phyloP scores from a whole-genome alignment of 1,284 basidiomycete genomes.

The Puccinia novopanici region DNA sequence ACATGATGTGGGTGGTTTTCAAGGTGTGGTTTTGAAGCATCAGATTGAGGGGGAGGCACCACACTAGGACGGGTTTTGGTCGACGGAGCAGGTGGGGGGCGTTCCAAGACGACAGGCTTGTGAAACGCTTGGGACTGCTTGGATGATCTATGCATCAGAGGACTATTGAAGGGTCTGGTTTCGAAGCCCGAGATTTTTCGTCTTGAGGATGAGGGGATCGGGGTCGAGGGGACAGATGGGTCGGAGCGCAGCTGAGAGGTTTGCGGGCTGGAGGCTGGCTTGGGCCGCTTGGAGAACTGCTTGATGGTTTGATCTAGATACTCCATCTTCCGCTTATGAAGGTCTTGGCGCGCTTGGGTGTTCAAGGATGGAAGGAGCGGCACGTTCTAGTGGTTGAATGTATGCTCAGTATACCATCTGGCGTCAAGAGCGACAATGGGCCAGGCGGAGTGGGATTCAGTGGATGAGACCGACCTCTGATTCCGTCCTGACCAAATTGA shows the following conservation, averaged over 20 bases:
- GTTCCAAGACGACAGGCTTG: conserved; percentile 2
- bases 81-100: neutral
- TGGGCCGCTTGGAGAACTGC: conserved; percentile 20
- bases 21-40: neutral
- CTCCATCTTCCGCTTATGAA: conserved; percentile 44
- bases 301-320: conserved; percentile 39
- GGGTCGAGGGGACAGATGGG: neutral
- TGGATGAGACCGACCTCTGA: conserved; percentile 12
- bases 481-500: conserved; percentile 23
- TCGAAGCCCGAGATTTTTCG: conserved; percentile 8
- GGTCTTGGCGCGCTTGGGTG: conserved; percentile 26
- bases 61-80: neutral
- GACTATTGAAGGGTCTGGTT: conserved; percentile 25
- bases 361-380: conserved; percentile 15
- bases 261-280: conserved; percentile 3
- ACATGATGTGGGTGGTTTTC: neutral
- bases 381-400: conserved; percentile 1
- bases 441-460: no score
- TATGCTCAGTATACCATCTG: neutral
- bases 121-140: neutral
- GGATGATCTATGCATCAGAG: conserved; percentile 21
- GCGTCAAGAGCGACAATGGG: neutral
- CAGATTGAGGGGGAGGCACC: neutral
- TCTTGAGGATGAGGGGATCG: conserved; percentile 14
- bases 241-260: conserved; percentile 9